These are phyloP conservation scores for Butyriboletus loyo DNA, from an alignment of 768 basidiomycete genomes.

Conservation along the genomic window DNA sequence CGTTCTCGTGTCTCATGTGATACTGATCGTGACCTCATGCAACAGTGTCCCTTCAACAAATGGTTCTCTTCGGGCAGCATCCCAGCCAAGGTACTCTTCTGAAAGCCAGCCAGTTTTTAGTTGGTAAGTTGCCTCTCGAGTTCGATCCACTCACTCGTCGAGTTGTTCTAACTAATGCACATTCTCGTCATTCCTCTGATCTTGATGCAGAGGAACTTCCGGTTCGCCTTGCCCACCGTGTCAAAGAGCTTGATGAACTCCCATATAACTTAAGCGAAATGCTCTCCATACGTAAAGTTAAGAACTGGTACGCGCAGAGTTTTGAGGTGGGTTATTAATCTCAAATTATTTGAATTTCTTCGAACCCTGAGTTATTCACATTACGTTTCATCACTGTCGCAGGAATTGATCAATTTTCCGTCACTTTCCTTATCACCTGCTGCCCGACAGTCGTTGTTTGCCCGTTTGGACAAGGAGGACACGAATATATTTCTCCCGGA, in stretches of 20 bases:
- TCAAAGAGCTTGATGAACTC: slow-evolving; percentile 18
- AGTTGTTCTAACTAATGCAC: neutral
- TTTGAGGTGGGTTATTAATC: slow-evolving; percentile 12
- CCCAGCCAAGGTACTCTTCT: slow-evolving; percentile 18
- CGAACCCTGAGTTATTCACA: neutral
- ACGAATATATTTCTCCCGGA: slow-evolving; percentile 16
- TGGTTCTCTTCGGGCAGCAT: slow-evolving; percentile 18
- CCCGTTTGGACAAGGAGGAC: slow-evolving; percentile 11
- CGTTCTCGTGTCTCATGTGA: neutral
- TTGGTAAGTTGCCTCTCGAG: slow-evolving; percentile 1
- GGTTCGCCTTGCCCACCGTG: slow-evolving; percentile 15
- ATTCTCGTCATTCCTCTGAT: neutral
- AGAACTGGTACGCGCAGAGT: slow-evolving; percentile 20
- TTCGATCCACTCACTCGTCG: neutral
- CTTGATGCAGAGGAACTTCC: slow-evolving; percentile 12
- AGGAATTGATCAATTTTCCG: slow-evolving; percentile 13
- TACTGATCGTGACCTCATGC: neutral
- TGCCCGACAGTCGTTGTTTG: slow-evolving; percentile 10
- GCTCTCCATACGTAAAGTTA: slow-evolving; percentile 18
- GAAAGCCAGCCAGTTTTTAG: slow-evolving; percentile 16
- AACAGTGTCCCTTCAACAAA: slow-evolving; percentile 15
- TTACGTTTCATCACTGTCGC: neutral
- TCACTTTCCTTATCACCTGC: slow-evolving; percentile 13
- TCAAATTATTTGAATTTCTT: neutral
- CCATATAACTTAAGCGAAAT: slow-evolving; percentile 16